Base-by-base conservation (phyloP, 371 early-diverging fungal genomes). In the Mycotypha africana region DNA sequence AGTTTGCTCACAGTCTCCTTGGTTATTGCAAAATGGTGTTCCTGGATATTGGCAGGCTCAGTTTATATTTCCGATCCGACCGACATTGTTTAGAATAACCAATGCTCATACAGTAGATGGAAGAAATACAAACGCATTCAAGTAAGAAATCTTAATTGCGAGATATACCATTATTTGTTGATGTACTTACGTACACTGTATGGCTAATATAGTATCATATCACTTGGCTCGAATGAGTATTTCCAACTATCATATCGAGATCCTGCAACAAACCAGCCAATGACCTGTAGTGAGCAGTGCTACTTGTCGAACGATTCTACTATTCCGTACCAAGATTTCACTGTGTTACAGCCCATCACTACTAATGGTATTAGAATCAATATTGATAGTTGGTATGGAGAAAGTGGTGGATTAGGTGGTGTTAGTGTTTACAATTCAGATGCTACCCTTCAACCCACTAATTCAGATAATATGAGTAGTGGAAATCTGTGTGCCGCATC, bases 41-140 rank as follows among this genome's bases (percentile, higher is more conserved):
- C 80, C 86, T 12, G 90, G 90, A 11, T 85, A 76, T 49, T 84
- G 82, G 79, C 65, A 84, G 30, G 79, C 77, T 21, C 53, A 66
- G 37, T 85, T 88, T 45, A 70, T 65, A 3, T 61, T 62, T 38
- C 51, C 74, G 16, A 54, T 82, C 15, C 76, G 77, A 6, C 88
- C 88, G 1, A 74, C 86, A 2, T 53, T 82, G 8, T 76, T 89
- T 51, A 73, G 87, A 14, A 53, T 89, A 17, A 42, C 47, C 8
- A 89, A 89, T 57, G 67, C 82, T 14, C 41, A 55, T 22, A n/a
- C n/a, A n/a, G 52, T 64, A 14, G 51, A 67, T 10, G 74, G 69
- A 15, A 69, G 78, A 36, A 87, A 82, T 36, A 84, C 89, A 20
- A 65, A 74, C 34, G 52, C 67, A 20, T 86, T 89, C 46, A 63